Conservation (phyloP, 106 monocot genomes). For the Ottelia alismoides region DNA sequence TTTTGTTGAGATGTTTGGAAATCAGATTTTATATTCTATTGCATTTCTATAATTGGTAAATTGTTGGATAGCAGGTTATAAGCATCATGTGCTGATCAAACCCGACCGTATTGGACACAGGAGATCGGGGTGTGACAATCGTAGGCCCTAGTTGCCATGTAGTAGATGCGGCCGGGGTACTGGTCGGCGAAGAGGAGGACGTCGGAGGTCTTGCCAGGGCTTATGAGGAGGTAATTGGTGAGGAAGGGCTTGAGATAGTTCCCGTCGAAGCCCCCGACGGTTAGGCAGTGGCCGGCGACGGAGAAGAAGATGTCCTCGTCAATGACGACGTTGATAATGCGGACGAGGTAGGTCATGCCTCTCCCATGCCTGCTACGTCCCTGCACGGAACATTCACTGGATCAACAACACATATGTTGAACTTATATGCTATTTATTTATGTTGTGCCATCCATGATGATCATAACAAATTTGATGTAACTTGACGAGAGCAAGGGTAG, state of each 20-base stretch:
- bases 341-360: slow-evolving; percentile 46
- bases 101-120: no score
- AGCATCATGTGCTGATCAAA: no score
- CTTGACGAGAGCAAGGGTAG: slow-evolving; percentile 23
- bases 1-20: no score
- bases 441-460: no score
- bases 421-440: neutral
- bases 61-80: no score
- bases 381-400: no score
- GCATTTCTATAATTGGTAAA: no score
- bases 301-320: slow-evolving; percentile 46
- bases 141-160: slow-evolving; percentile 26
- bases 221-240: slow-evolving; percentile 37
- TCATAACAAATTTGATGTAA: neutral
- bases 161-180: slow-evolving; percentile 9
- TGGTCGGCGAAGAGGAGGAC: slow-evolving; percentile 36
- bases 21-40: no score
- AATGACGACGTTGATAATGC: slow-evolving; percentile 38
- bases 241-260: slow-evolving; percentile 42
- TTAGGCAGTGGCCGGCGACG: slow-evolving; percentile 29
- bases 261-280: slow-evolving; percentile 39
- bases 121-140: no score
- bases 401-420: no score
- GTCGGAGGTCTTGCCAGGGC: slow-evolving; percentile 49
- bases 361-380: slow-evolving; percentile 20